A percentile compares a stretch with the other conserved stretches of the same genome.
phyloP scores from a whole-genome alignment of 805 yeast genomes.

The Naumovozyma baii region DNA sequence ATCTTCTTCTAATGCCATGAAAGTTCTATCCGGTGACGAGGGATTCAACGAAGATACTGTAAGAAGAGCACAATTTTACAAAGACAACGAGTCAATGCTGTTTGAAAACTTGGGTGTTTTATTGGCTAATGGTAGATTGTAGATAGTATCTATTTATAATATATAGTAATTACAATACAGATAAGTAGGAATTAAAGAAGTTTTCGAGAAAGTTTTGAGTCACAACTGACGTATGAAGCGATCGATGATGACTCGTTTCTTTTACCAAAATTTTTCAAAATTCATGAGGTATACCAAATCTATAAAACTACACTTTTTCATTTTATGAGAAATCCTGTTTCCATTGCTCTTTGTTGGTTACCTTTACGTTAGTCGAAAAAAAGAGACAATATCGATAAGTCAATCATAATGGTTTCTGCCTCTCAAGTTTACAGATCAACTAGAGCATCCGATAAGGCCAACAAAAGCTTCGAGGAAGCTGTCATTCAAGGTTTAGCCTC shows the following conservation, averaged over 20 bases:
- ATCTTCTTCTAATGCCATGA: constrained; percentile 75
- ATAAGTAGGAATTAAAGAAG: too few species aligned
- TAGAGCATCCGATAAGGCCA: constrained; percentile 46
- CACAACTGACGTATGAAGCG: background rate
- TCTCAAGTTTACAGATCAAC: constrained; percentile 71
- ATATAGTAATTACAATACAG: background rate
- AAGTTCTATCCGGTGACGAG: constrained; percentile 80
- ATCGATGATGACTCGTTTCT: background rate
- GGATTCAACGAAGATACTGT: constrained; percentile 83
- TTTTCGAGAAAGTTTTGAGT: too few species aligned
- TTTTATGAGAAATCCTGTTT: too few species aligned
- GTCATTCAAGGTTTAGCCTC: constrained; percentile 86
- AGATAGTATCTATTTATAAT: background rate
- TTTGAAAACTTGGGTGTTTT: constrained; percentile 71
- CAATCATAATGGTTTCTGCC: constrained; percentile 14
- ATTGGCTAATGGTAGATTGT: constrained; percentile 35
- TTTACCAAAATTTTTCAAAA: background rate
- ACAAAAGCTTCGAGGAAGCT: constrained; percentile 66
- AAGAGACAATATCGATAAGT: too few species aligned
- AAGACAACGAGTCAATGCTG: constrained; percentile 56
- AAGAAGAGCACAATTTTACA: constrained; percentile 71
- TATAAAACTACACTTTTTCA: background rate
- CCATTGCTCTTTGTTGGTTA: too few species aligned
- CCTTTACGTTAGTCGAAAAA: too few species aligned
- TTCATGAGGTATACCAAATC: too few species aligned